phyloP scores from a whole-genome alignment of 2,329 filamentous ascomycete genomes.

The Boeremia lycopersici region DNA sequence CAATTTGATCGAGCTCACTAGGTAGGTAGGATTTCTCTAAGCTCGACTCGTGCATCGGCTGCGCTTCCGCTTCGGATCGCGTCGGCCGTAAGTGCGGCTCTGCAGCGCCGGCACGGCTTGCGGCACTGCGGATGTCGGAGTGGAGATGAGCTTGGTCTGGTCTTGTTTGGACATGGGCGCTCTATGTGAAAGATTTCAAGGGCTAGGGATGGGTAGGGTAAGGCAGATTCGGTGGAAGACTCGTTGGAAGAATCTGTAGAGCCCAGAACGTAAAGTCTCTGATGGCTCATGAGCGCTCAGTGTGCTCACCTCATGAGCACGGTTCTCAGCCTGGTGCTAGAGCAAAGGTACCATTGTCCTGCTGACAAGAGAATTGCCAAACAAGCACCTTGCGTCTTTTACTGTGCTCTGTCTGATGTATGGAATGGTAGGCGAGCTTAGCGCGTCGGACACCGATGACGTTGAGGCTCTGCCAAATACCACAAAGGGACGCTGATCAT shows the following conservation, averaged over 20 bases:
- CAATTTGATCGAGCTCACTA: background rate
- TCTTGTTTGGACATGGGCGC: background rate
- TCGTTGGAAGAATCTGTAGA: too few relatives aligned
- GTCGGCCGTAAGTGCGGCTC: constrained; percentile 7
- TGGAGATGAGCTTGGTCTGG: background rate
- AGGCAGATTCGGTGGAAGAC: too few relatives aligned
- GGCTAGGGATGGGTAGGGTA: too few relatives aligned
- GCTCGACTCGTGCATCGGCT: background rate
- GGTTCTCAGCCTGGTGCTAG: background rate
- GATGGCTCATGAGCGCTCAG: background rate
- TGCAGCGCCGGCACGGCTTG: constrained; percentile 7
- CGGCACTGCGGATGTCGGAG: constrained; percentile 2
- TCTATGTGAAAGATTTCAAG: too few relatives aligned
- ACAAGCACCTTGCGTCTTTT: background rate
- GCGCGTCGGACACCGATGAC: background rate
- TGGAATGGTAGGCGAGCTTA: background rate
- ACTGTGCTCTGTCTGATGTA: background rate
- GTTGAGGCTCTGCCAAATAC: background rate
- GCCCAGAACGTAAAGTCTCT: background rate
- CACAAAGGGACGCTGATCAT: background rate
- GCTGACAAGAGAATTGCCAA: constrained; percentile 1
- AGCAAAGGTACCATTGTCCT: background rate
- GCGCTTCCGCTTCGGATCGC: background rate
- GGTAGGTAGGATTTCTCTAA: constrained; percentile 2
- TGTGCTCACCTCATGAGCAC: background rate